These are phyloP conservation scores for Neurospora tetraspora DNA, from an alignment of 495 filamentous ascomycete genomes.

Conservation along the genomic window DNA sequence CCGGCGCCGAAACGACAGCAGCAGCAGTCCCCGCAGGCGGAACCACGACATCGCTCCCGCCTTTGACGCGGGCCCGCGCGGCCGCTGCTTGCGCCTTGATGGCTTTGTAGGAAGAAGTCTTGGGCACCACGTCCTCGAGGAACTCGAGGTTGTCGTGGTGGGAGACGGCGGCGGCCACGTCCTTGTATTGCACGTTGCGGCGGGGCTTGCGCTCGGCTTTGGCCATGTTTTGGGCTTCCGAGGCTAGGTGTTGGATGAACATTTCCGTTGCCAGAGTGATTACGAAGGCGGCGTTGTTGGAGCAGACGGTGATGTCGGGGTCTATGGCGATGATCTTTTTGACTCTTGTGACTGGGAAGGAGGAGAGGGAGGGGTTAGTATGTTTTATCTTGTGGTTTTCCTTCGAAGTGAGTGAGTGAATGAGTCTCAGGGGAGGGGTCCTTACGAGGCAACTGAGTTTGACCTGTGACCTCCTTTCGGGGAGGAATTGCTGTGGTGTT, in stretches of 20 bases:
- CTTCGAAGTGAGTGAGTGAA: not conserved
- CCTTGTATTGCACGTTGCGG: slow-evolving; percentile 92
- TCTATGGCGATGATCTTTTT: slow-evolving; percentile 90
- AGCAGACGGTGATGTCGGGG: slow-evolving; percentile 72
- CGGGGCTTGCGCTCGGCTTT: slow-evolving; percentile 84
- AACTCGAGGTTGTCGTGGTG: slow-evolving; percentile 93
- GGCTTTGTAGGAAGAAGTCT: slow-evolving; percentile 69
- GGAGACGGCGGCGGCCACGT: slow-evolving; percentile 84
- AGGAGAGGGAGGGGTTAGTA: no score
- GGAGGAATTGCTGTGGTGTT: slow-evolving; percentile 76
- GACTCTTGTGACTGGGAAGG: slow-evolving; percentile 74
- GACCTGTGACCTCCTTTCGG: slow-evolving; percentile 73
- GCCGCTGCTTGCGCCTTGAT: slow-evolving; percentile 50
- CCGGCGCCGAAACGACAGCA: not conserved
- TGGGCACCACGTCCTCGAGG: slow-evolving; percentile 81
- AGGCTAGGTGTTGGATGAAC: slow-evolving; percentile 88
- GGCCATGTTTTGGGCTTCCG: slow-evolving; percentile 78
- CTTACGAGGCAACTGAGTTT: slow-evolving; percentile 77
- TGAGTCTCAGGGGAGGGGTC: not conserved
- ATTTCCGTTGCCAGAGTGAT: slow-evolving; percentile 93
- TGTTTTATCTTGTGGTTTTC: no score
- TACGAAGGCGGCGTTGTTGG: slow-evolving; percentile 89
- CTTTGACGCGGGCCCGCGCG: slow-evolving; percentile 28
- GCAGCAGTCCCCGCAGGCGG: not conserved
- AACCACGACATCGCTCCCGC: slow-evolving; percentile 8